phyloP scores from a whole-genome alignment of 202 grass and related monocot genomes.

The Saccharum hybrid region DNA sequence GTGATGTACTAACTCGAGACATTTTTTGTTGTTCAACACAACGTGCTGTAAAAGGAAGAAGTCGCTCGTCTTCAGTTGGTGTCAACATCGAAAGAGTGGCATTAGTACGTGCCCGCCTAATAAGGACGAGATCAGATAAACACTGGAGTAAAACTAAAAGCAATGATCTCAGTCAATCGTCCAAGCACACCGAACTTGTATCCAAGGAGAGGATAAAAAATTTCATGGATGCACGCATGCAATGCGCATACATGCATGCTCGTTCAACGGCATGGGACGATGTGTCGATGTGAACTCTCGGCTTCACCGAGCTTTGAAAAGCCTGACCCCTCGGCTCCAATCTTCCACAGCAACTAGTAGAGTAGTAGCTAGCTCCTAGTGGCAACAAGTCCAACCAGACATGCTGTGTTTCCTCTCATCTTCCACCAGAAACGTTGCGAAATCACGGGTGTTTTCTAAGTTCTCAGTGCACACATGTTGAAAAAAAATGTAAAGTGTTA shows the following conservation, averaged over 20 bases:
- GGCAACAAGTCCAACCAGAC: background rate
- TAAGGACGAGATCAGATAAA: too few species aligned
- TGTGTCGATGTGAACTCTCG: slow-evolving; percentile 27
- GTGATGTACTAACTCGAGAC: too few species aligned
- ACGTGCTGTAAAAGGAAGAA: background rate
- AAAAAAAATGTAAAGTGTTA: background rate
- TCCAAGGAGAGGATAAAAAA: too few species aligned
- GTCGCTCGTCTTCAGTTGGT: background rate
- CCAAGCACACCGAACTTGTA: too few species aligned
- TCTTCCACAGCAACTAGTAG: slow-evolving; percentile 13
- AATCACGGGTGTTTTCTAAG: slow-evolving; percentile 6
- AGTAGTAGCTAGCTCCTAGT: background rate
- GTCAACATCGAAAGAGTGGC: too few species aligned
- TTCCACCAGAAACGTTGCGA: slow-evolving; percentile 14
- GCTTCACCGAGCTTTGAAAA: too few species aligned
- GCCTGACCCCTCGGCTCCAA: background rate
- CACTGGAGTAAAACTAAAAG: background rate
- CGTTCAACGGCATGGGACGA: background rate
- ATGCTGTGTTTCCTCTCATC: background rate
- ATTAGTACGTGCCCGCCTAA: too few species aligned
- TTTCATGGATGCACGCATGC: background rate
- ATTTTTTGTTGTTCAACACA: too few species aligned
- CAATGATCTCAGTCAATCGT: background rate
- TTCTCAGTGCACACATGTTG: background rate
- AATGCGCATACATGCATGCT: too few species aligned